phyloP scores from a whole-genome alignment of 2,329 filamentous ascomycete genomes.

The Sporothrix pseudoabietina region DNA sequence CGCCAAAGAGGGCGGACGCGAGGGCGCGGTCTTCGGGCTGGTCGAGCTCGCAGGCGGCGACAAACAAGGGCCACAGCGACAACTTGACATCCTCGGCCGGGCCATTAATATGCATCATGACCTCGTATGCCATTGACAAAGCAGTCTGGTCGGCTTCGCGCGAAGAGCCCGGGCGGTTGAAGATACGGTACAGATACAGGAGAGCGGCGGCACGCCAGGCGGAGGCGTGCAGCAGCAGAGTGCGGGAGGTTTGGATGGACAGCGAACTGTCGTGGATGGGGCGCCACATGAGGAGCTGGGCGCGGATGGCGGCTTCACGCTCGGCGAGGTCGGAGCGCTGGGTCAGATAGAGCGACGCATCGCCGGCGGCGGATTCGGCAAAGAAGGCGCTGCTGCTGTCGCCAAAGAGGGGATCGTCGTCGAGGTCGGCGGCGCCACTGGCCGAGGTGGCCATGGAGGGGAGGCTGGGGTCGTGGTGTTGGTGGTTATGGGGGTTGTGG shows the following conservation, averaged over 20 bases:
- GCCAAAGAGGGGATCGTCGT: slow-evolving; percentile 4
- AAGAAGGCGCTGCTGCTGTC: slow-evolving; percentile 17
- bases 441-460: slow-evolving; percentile 8
- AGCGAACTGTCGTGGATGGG: slow-evolving; percentile 31
- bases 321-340: slow-evolving; percentile 28
- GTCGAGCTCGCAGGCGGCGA: slow-evolving; percentile 33
- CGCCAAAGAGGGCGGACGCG: slow-evolving; percentile 28
- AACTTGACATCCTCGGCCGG: slow-evolving; percentile 33
- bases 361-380: slow-evolving; percentile 10
- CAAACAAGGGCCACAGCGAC: slow-evolving; percentile 34
- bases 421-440: not conserved
- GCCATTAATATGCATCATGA: slow-evolving; percentile 33
- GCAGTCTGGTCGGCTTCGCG: slow-evolving; percentile 29
- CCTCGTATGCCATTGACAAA: slow-evolving; percentile 33
- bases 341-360: slow-evolving; percentile 9
- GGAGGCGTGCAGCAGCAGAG: slow-evolving; percentile 31
- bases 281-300: slow-evolving; percentile 32
- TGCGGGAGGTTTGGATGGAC: slow-evolving; percentile 29
- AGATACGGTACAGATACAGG: slow-evolving; percentile 32
- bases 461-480: slow-evolving; percentile 5
- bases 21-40: slow-evolving; percentile 32
- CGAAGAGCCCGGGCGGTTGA: slow-evolving; percentile 30
- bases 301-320: slow-evolving; percentile 28
- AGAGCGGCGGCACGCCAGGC: slow-evolving; percentile 33
- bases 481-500: not conserved